phyloP scores from a whole-genome alignment of 2,329 filamentous ascomycete species.

The Didymella arachidicola region DNA sequence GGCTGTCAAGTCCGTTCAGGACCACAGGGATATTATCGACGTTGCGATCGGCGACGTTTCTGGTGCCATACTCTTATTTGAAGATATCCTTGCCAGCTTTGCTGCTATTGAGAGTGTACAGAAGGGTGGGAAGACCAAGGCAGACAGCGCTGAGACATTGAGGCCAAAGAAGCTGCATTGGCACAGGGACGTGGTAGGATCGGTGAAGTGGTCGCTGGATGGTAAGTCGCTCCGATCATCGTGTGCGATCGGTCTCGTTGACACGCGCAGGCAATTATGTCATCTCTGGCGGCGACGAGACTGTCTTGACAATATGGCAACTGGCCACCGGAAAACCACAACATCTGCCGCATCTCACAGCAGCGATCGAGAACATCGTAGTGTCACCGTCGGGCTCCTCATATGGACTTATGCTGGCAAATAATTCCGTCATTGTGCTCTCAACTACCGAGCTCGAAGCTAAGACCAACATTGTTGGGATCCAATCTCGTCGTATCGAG shows the following conservation, averaged over 20 bases:
- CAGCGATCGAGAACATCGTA: constrained; percentile 82
- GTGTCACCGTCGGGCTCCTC: constrained; percentile 81
- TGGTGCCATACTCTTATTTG: constrained; percentile 83
- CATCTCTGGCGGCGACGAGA: constrained; percentile 90
- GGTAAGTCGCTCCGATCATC: constrained; percentile 62
- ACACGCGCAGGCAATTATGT: constrained; percentile 78
- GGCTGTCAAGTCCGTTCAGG: constrained; percentile 44
- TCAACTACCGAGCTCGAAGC: constrained; percentile 90
- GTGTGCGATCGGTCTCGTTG: constrained; percentile 1
- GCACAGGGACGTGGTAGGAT: constrained; percentile 84
- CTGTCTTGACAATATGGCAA: constrained; percentile 91
- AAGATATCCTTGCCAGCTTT: constrained; percentile 71
- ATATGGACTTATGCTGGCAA: constrained; percentile 84
- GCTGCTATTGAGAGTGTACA: constrained; percentile 53
- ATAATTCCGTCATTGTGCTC: constrained; percentile 90
- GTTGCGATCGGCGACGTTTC: constrained; percentile 78
- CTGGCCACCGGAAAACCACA: constrained; percentile 84
- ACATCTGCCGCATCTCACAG: constrained; percentile 87
- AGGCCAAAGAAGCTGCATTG: constrained; percentile 79
- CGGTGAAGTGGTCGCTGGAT: constrained; percentile 91
- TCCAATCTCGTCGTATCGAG: constrained; percentile 65
- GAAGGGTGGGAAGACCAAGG: constrained; percentile 35
- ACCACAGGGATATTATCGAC: constrained; percentile 64
- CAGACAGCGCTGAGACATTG: constrained; percentile 49
- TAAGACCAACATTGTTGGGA: constrained; percentile 81